phyloP scores from a whole-genome alignment of 192 early-diverging fungal genomes.

The Dissophora ornata region DNA sequence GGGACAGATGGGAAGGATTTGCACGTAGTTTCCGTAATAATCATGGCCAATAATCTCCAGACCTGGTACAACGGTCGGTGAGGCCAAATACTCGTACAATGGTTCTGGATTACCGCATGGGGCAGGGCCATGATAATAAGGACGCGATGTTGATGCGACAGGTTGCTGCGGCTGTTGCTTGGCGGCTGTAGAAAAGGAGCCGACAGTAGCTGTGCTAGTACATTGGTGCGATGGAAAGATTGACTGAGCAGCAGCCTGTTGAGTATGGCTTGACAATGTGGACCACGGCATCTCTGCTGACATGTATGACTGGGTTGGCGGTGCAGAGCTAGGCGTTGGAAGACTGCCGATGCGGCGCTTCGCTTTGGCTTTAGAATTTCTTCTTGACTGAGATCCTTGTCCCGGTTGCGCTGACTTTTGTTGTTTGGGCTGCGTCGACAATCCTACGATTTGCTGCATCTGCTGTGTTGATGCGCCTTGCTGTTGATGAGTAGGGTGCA shows the following conservation, averaged over 20 bases:
- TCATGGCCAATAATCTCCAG: slow-evolving; percentile 50
- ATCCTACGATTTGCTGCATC: neutral
- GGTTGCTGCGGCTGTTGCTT: neutral
- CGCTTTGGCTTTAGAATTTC: slow-evolving; percentile 20
- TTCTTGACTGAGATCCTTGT: slow-evolving; percentile 10
- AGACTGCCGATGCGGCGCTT: slow-evolving; percentile 26
- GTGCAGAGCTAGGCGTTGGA: neutral
- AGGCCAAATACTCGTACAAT: slow-evolving; percentile 46
- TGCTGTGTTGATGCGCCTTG: slow-evolving; percentile 1
- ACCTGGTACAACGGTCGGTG: slow-evolving; percentile 44
- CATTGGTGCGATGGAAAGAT: slow-evolving; percentile 10
- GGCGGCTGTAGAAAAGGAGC: neutral
- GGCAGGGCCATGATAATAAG: slow-evolving; percentile 40
- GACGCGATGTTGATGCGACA: neutral
- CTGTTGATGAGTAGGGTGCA: neutral
- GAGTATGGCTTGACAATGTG: slow-evolving; percentile 8
- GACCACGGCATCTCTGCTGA: slow-evolving; percentile 33
- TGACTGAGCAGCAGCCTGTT: slow-evolving; percentile 6
- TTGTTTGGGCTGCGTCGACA: neutral
- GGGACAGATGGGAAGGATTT: slow-evolving; percentile 51
- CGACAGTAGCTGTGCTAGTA: neutral
- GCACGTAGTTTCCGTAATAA: slow-evolving; percentile 49
- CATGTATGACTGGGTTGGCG: slow-evolving; percentile 10
- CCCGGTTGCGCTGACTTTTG: slow-evolving; percentile 6
- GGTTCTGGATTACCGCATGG: slow-evolving; percentile 49